Conservation (phyloP, 1,139 yeast genomes). For the Candida neerlandica region DNA sequence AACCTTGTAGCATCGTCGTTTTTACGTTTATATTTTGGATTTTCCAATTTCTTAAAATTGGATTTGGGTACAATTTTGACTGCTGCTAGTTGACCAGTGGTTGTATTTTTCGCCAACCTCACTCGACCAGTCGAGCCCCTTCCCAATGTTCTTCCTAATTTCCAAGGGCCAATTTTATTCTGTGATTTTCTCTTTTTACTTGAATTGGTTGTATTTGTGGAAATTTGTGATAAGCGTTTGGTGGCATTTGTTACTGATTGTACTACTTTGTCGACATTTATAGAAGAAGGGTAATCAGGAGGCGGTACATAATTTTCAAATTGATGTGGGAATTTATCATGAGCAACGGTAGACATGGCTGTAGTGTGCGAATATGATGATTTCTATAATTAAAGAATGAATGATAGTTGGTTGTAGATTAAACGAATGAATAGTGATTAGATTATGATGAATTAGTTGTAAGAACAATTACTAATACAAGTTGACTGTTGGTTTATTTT, state of each 20-base stretch:
- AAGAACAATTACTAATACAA: not conserved
- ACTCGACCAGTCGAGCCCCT: constrained; percentile 96
- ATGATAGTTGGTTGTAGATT: constrained; percentile 10
- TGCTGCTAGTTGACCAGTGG: constrained; percentile 90
- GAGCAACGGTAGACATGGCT: constrained; percentile 10
- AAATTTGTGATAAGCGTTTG: constrained; percentile 63
- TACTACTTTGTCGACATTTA: constrained; percentile 48
- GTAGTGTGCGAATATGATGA: not conserved
- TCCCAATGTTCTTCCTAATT: constrained; percentile 90
- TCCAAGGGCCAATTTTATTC: constrained; percentile 94
- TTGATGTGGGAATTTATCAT: constrained; percentile 7
- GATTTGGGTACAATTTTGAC: constrained; percentile 95
- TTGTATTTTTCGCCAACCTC: constrained; percentile 81
- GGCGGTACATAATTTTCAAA: constrained; percentile 6
- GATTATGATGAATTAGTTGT: not conserved
- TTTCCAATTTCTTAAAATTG: constrained; percentile 56
- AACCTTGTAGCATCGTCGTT: constrained; percentile 56
- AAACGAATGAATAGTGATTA: constrained; percentile 5
- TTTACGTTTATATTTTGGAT: constrained; percentile 45
- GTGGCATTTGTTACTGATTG: constrained; percentile 64
- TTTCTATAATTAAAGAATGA: constrained; percentile 9
- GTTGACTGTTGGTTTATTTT: not conserved
- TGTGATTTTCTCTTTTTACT: constrained; percentile 59
- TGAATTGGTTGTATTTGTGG: constrained; percentile 53
- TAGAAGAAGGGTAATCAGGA: constrained; percentile 25